Evolutionary conservation across 2,329 filamentous ascomycete species (phyloP).

Genomic region (Ilyonectria sp.): DNA sequence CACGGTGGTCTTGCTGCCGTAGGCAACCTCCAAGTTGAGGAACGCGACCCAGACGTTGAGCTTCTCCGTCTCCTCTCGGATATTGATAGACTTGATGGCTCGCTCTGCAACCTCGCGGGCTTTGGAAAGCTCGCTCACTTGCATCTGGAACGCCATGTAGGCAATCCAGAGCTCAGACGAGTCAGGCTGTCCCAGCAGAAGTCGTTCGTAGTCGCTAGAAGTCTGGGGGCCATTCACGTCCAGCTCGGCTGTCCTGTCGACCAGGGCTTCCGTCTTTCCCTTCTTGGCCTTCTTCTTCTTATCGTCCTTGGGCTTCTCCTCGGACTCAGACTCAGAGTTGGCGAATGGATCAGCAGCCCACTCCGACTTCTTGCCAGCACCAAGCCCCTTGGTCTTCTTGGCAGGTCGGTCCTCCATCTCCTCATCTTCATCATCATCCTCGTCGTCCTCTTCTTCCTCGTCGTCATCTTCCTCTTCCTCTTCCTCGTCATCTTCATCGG

Average conservation of each 20-base stretch:
- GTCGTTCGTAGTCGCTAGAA: constrained; percentile 91
- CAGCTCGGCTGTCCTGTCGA: constrained; percentile 93
- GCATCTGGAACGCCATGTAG: constrained; percentile 99
- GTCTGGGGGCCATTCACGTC: constrained; percentile 91
- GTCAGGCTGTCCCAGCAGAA: constrained; percentile 92
- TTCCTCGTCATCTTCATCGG: constrained; percentile 55
- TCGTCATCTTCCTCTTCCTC: constrained; percentile 52
- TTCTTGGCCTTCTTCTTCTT: constrained; percentile 74
- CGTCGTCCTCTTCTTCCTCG: constrained; percentile 62
- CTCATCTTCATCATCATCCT: constrained; percentile 52
- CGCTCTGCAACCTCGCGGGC: constrained; percentile 92
- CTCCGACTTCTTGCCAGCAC: constrained; percentile 83
- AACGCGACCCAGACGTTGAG: constrained; percentile 95
- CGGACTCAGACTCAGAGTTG: constrained; percentile 68
- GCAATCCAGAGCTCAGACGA: constrained; percentile 95
- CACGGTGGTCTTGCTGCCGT: constrained; percentile 85
- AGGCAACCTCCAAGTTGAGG: constrained; percentile 94
- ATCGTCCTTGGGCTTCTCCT: constrained; percentile 52
- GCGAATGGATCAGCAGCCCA: constrained; percentile 84
- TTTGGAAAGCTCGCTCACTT: constrained; percentile 89
- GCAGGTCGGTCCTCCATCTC: constrained; percentile 58
- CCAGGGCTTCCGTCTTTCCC: constrained; percentile 82
- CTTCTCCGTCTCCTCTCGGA: constrained; percentile 92
- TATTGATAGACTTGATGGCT: constrained; percentile 91
- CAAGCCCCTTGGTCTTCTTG: constrained; percentile 53